Conservation (phyloP, 345 rosid species). For the Corchorus capsularis region DNA sequence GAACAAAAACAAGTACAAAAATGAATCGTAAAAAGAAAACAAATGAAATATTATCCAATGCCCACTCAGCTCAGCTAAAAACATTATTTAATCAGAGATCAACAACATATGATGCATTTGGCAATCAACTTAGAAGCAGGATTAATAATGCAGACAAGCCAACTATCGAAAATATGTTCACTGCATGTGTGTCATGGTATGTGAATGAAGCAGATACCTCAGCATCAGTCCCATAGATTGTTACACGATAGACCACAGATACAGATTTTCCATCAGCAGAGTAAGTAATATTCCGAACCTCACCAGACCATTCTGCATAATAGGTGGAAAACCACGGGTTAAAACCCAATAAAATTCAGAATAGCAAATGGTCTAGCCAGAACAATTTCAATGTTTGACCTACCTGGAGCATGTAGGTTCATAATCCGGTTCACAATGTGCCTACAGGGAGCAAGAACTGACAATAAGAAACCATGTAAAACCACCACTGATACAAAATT, state of each 20-base stretch:
- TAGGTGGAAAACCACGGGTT: constrained; percentile 11
- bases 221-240: constrained; percentile 84
- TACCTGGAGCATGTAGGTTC: constrained; percentile 84
- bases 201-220: constrained; percentile 50
- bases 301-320: constrained; percentile 82
- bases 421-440: constrained; percentile 75
- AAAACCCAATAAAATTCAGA: background rate
- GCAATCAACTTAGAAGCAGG: background rate
- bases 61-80: background rate
- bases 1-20: background rate
- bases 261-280: constrained; percentile 80
- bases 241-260: constrained; percentile 79
- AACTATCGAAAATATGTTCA: background rate
- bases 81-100: background rate
- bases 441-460: constrained; percentile 40
- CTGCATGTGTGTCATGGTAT: background rate
- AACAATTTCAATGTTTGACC: constrained; percentile 8
- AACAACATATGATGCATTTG: background rate
- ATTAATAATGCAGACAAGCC: background rate
- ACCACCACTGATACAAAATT: background rate
- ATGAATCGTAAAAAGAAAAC: background rate
- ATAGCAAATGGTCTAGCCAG: background rate
- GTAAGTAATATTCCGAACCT: constrained; percentile 72
- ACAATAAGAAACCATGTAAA: background rate
- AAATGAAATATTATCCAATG: background rate